Evolutionary conservation across 495 filamentous ascomycete genomes (phyloP), one percentile per base, ranked within the genome.

Genomic region (Bryoglossum gracile): DNA sequence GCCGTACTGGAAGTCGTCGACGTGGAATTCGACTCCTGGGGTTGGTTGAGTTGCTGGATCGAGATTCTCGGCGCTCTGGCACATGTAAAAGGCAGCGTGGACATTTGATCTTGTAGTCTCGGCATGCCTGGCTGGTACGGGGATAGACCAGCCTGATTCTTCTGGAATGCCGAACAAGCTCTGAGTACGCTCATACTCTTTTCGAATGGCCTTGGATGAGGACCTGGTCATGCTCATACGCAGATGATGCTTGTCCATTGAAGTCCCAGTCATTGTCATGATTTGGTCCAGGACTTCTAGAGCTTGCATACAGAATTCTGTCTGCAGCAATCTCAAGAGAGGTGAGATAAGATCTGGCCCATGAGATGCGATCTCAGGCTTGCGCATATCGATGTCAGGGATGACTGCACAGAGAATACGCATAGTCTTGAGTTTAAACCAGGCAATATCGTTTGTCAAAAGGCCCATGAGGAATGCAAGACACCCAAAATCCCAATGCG

Each of bases 121-220:
- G 2, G 90, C 89, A 65, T 95, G 87, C 39, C 82, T 82, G 2
- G 90, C 90, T 16, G 92, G 92, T 66, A 91, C 84, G 1, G 94
- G 92, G 26, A 99, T 86, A 1, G 94, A 89, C 92, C 92, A 99
- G 5, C 92, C 92, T 2, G 85, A 90, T 21, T 88, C 86, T 61
- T 96, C 90, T 1, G 92, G 92, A 49, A 99, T 96, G 39, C 92
- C 92, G 62, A 96, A 99, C 17, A 99, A 69, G 60, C 88, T 95
- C 59, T 94, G 83, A 4, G 88, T 94, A 24, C 84, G 83, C 57
- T 95, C 92, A 59, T 95, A 97, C 62, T 95, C 88, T 59, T 96
- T 96, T 33, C 86, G 81, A 39, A 90, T 82, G 0, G 83, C 82
- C 53, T 86, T 83, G 1, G 88, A 90, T 16, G 84, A 85, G 18